Conservation (phyloP, 257 asterid species). For the Solanum sitiens region DNA sequence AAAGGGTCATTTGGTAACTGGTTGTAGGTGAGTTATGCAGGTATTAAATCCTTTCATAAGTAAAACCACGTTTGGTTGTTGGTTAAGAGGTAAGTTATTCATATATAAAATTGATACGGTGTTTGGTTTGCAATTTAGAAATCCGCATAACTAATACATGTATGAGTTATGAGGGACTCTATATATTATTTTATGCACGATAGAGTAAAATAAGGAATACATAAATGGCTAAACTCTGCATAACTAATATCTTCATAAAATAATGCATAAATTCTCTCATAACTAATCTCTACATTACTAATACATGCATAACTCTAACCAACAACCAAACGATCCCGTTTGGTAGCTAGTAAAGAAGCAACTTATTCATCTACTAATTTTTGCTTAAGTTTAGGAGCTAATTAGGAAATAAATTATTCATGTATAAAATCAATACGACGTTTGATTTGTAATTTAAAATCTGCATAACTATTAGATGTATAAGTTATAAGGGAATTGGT, state of each 20-base stretch:
- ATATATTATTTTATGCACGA: not conserved
- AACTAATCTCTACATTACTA: not conserved
- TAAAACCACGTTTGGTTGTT: not conserved
- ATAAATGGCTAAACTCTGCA: not conserved
- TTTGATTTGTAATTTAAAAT: not conserved
- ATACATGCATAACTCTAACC: not conserved
- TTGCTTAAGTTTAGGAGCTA: not conserved
- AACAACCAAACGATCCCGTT: not conserved
- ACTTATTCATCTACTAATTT: not conserved
- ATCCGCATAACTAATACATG: not conserved
- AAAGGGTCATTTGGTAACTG: not conserved
- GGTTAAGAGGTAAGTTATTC: not conserved
- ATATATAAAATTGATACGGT: not conserved
- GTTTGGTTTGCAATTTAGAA: not conserved
- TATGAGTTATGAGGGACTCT: not conserved
- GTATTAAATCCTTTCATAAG: not conserved
- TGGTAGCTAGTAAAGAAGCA: not conserved
- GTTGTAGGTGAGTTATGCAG: not conserved
- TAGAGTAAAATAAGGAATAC: not conserved
- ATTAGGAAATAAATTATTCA: not conserved
- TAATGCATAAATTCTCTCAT: not conserved
- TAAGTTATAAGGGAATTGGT: not conserved
- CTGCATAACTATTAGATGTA: not conserved
- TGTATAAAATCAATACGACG: not conserved
- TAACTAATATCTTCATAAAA: not conserved